Evolutionary conservation across 163 green algal species (phyloP), one percentile per base, ranked within the genome.

Genomic region (Chlamydomonas reinhardtii): DNA sequence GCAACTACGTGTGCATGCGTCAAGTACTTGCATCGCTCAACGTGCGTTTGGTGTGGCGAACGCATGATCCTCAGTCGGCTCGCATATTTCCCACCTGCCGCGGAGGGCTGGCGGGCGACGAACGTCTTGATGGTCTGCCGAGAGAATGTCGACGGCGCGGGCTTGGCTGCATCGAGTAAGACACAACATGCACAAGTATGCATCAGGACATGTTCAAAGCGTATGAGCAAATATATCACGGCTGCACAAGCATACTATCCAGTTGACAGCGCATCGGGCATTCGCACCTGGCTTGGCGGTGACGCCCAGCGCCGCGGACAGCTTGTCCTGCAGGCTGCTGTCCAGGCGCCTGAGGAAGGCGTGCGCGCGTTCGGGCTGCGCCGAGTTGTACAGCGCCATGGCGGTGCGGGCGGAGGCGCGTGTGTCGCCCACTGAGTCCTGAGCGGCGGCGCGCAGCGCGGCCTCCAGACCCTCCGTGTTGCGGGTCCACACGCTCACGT

Each of bases 281-380:
- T n/a, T n/a, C 69, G 15, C 69, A 85, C 79, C 68, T 71, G 79
- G 11, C 59, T 86, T 86, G 25, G 9, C 19, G 12, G 56, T 54
- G 14, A 34, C 80, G 66, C 12, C 27, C 35, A 86, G 22, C 8
- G 31, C 69, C 35, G 43, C 34, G 15, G 73, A 69, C 56, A 97
- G 88, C 88, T 93, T 96, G 61, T 95, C 89, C 87, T 94, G 89
- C 72, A 96, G 85, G 27, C 84, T 73, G 20, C 71, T 70, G 78
- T 96, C 91, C 76, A 96, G 76, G 8, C 88, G 84, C 37, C 56
- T 75, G 35, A 96, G 82, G 64, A 96, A 78, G 2, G 88, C 90
- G 0, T 78, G n/a, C 0, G 89, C 93, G 25, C 77, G 78, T 0
- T 93, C 88, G 2, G 92, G 90, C 82, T 88, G 72, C 2, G 74